Percentiles rank a stretch among this genome's conserved stretches.
These are phyloP conservation scores for Thermochaetoides thermophila DNA, from an alignment of 495 filamentous ascomycete genomes.

Conservation along the genomic window DNA sequence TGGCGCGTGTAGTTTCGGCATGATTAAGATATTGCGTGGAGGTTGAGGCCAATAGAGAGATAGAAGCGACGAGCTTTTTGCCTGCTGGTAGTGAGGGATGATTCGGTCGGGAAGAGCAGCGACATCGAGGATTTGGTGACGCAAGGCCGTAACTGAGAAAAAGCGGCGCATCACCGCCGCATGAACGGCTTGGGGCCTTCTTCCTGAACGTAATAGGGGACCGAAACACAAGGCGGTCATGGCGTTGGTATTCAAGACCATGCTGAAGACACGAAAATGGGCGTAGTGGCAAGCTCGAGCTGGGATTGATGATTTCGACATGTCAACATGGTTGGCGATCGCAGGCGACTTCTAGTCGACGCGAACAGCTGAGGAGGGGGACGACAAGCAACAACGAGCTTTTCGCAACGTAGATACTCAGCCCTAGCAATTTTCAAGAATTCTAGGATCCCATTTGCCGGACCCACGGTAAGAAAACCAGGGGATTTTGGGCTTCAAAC, in stretches of 20 bases:
- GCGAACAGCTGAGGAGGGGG: no score
- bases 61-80: conserved; percentile 43
- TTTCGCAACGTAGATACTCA: no score
- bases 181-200: no score
- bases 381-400: no score
- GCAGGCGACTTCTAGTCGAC: neutral
- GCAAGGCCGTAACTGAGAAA: conserved; percentile 31
- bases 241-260: conserved; percentile 4
- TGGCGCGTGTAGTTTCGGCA: conserved; percentile 68
- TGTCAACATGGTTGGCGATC: conserved; percentile 15
- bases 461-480: no score
- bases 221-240: conserved; percentile 4
- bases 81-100: conserved; percentile 34
- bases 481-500: no score
- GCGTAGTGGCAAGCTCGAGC: conserved; percentile 11
- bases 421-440: no score
- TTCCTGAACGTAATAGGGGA: neutral
- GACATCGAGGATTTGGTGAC: conserved; percentile 34
- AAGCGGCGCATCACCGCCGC: no score
- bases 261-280: neutral
- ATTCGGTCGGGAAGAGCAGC: conserved; percentile 38
- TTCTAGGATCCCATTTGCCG: no score
- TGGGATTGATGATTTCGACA: conserved; percentile 11
- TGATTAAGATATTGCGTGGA: conserved; percentile 76
- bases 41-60: conserved; percentile 77